Evolutionary conservation across 2,329 filamentous ascomycete genomes (phyloP).

Genomic region (Massarina eburnea): DNA sequence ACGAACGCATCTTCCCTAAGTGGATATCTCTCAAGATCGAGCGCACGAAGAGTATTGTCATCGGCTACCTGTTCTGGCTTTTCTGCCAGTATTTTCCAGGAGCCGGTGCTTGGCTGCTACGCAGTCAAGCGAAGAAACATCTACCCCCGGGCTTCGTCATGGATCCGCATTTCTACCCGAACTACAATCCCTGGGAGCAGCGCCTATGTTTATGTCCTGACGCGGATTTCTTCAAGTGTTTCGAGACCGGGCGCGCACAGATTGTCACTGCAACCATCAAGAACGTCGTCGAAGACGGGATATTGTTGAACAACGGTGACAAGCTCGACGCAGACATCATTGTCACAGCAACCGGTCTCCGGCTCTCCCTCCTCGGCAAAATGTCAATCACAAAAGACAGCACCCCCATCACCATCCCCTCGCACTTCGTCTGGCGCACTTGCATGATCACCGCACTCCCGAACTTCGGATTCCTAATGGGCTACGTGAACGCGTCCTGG

Average conservation of each 20-base stretch:
- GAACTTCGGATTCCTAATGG: conserved; percentile 60
- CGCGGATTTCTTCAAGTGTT: conserved; percentile 59
- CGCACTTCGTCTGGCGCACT: conserved; percentile 62
- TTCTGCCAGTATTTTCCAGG: conserved; percentile 58
- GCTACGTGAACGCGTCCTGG: conserved; percentile 64
- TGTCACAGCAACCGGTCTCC: conserved; percentile 66
- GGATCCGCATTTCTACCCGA: conserved; percentile 51
- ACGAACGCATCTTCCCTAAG: conserved; percentile 47
- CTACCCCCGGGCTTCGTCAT: conserved; percentile 52
- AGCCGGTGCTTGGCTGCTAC: conserved; percentile 53
- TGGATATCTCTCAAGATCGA: conserved; percentile 51
- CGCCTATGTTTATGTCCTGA: conserved; percentile 70
- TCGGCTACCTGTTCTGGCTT: conserved; percentile 51
- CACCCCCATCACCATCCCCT: conserved; percentile 45
- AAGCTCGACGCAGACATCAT: conserved; percentile 62
- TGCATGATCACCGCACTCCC: conserved; percentile 65
- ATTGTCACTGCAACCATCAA: conserved; percentile 60
- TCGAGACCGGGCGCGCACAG: conserved; percentile 54
- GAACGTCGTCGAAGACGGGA: conserved; percentile 51
- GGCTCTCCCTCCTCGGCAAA: conserved; percentile 57
- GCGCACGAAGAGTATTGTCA: conserved; percentile 55
- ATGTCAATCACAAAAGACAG: conserved; percentile 57
- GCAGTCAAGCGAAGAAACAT: conserved; percentile 46
- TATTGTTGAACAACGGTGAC: conserved; percentile 51
- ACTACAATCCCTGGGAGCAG: conserved; percentile 65